These are phyloP conservation scores for Aspergillus pseudoviridinutans DNA, from an alignment of 2,329 filamentous ascomycete genomes.

Conservation along the genomic window DNA sequence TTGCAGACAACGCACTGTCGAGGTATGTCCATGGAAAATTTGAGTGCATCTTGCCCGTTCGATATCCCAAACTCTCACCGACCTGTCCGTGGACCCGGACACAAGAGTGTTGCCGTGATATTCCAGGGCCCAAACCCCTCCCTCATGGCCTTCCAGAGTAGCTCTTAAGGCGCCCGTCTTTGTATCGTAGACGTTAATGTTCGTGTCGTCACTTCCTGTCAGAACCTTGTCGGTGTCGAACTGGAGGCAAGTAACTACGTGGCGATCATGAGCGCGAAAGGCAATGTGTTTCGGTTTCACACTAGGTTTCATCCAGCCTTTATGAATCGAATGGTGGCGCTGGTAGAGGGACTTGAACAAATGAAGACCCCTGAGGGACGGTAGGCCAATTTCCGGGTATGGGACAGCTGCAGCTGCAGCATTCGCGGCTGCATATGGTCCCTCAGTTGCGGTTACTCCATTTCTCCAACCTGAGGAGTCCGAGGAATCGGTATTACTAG, in stretches of 20 bases:
- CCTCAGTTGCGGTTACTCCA: constrained; percentile 59
- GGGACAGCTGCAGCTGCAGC: constrained; percentile 79
- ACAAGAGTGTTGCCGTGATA: constrained; percentile 94
- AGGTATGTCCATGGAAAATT: constrained; percentile 95
- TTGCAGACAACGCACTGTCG: constrained; percentile 91
- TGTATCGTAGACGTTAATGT: constrained; percentile 97
- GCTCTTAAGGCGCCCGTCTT: constrained; percentile 83
- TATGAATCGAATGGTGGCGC: constrained; percentile 82
- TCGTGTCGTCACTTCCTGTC: constrained; percentile 93
- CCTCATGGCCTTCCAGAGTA: constrained; percentile 88
- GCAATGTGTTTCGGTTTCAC: constrained; percentile 87
- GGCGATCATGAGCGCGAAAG: constrained; percentile 91
- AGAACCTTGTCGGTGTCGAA: constrained; percentile 98
- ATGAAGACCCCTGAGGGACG: constrained; percentile 77
- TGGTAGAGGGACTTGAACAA: constrained; percentile 96
- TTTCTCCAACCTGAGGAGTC: constrained; percentile 45
- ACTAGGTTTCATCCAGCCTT: constrained; percentile 82
- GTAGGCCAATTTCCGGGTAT: constrained; percentile 73
- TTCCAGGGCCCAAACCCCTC: constrained; percentile 94
- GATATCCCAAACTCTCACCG: constrained; percentile 99
- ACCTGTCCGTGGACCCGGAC: constrained; percentile 91
- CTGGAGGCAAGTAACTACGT: constrained; percentile 96
- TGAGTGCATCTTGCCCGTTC: constrained; percentile 89
- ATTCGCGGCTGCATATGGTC: constrained; percentile 77
- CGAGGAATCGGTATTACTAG: constrained; percentile 39